Evolutionary conservation across 2,329 filamentous ascomycete genomes (phyloP), one percentile per base, ranked within the genome.

Genomic region (Hymenoscyphus linearis): DNA sequence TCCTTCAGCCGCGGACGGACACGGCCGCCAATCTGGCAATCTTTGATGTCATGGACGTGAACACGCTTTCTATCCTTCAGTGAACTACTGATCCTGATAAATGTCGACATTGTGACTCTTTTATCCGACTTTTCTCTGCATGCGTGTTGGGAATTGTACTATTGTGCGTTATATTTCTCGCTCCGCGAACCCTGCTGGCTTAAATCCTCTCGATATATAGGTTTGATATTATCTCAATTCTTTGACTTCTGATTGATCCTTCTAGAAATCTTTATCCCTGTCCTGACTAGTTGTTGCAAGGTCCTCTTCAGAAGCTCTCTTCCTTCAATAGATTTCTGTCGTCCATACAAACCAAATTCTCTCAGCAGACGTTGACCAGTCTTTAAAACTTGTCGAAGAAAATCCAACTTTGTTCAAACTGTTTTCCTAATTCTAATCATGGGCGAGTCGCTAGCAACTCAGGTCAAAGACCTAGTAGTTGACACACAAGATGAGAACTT

Each of bases 1-100:
- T 57, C 54, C 68, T 71, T 69, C 68, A 71, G 69, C 69, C 69
- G 66, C 64, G n/a, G n/a, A n/a, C n/a, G n/a, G n/a, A n/a, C n/a
- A n/a, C n/a, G n/a, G n/a, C n/a, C n/a, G n/a, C n/a, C n/a, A n/a
- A n/a, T n/a, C n/a, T n/a, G n/a, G n/a, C 60, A n/a, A 40, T 18
- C 6, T 14, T 18, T 26, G n/a, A 31, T 34, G 53, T 6, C 53
- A 14, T 27, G 31, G 35, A 13, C 18, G 12, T n/a, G 14, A 56
- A 10, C 35, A 56, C 5, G 31, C 9, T 27, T 56, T 2, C 40
- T 40, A 35, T 10, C 37, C 37, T 26, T 35, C 37, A 34, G 22
- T 50, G 22, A 40, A 58, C 37, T n/a, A 40, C 37, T 26, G 25
- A 40, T 47, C 16, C 34, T 13, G n/a, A 52, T 31, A n/a, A 31